Conservation (phyloP, 1,139 yeast genomes). For the Nematodospora anomalae region DNA sequence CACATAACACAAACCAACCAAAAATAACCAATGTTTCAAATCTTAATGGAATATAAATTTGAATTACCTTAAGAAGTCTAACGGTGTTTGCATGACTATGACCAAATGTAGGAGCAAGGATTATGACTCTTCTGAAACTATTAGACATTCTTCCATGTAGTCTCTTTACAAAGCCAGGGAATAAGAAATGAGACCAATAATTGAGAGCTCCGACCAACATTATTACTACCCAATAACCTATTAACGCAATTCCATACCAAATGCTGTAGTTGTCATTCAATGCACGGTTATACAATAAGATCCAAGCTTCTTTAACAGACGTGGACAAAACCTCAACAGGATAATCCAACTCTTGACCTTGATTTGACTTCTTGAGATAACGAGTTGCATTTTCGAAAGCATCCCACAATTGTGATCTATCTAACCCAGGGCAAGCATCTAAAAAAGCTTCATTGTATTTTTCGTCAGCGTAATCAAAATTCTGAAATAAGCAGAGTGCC, state of each 20-base stretch:
- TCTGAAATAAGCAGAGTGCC: constrained; percentile 29
- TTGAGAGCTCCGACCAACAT: constrained; percentile 19
- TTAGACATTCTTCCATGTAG: constrained; percentile 12
- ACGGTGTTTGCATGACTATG: constrained; percentile 10
- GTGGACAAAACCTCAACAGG: constrained; percentile 29
- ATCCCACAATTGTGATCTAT: constrained; percentile 20
- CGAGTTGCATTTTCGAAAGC: constrained; percentile 31
- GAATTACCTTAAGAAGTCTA: constrained; percentile 1
- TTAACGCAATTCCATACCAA: constrained; percentile 18
- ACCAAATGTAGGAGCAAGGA: constrained; percentile 14
- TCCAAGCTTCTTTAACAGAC: not conserved
- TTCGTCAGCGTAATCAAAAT: constrained; percentile 11
- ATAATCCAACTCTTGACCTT: constrained; percentile 17
- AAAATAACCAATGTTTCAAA: constrained; percentile 20
- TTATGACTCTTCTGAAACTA: constrained; percentile 12
- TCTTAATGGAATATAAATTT: constrained; percentile 21
- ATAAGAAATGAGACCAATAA: constrained; percentile 21
- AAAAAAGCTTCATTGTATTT: constrained; percentile 23
- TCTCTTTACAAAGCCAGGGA: constrained; percentile 15
- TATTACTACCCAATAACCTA: constrained; percentile 23
- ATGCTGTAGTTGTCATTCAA: constrained; percentile 11
- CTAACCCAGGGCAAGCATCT: constrained; percentile 20
- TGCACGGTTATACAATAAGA: constrained; percentile 3
- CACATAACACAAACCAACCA: constrained; percentile 13
- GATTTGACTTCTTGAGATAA: constrained; percentile 19